Conservation (phyloP, 768 basidiomycete genomes). For the Termitomyces sp. region DNA sequence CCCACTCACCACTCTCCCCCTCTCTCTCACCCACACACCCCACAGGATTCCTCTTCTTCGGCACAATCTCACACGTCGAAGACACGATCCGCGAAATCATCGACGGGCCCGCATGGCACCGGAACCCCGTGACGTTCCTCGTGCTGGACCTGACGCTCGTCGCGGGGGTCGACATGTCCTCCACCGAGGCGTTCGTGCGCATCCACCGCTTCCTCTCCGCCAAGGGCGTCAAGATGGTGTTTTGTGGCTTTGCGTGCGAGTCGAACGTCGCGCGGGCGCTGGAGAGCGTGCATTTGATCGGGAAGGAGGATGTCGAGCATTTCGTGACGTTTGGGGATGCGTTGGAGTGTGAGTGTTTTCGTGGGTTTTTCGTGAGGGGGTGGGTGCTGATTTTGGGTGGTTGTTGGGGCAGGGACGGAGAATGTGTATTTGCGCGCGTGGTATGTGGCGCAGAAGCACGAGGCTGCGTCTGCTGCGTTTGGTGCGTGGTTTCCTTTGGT, state of each 20-base stretch:
- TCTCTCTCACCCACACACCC: background rate
- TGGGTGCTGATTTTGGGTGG: background rate
- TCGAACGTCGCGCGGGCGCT: constrained; percentile 70
- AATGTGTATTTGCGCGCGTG: constrained; percentile 82
- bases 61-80: constrained; percentile 89
- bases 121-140: constrained; percentile 50
- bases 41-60: constrained; percentile 83
- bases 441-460: constrained; percentile 63
- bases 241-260: constrained; percentile 74
- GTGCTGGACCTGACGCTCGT: constrained; percentile 85
- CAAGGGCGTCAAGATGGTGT: constrained; percentile 77
- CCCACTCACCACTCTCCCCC: background rate
- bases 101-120: constrained; percentile 63
- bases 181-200: constrained; percentile 92
- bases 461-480: constrained; percentile 38
- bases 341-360: constrained; percentile 88
- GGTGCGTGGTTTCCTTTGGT: constrained; percentile 27
- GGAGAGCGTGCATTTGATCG: constrained; percentile 72
- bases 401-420: constrained; percentile 86
- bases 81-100: constrained; percentile 76
- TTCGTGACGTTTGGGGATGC: constrained; percentile 85
- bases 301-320: constrained; percentile 73
- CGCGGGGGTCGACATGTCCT: constrained; percentile 88
- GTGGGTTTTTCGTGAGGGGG: background rate
- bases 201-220: constrained; percentile 76